phyloP scores from a whole-genome alignment of 768 basidiomycete genomes.

The Podaxis carcinomalis region DNA sequence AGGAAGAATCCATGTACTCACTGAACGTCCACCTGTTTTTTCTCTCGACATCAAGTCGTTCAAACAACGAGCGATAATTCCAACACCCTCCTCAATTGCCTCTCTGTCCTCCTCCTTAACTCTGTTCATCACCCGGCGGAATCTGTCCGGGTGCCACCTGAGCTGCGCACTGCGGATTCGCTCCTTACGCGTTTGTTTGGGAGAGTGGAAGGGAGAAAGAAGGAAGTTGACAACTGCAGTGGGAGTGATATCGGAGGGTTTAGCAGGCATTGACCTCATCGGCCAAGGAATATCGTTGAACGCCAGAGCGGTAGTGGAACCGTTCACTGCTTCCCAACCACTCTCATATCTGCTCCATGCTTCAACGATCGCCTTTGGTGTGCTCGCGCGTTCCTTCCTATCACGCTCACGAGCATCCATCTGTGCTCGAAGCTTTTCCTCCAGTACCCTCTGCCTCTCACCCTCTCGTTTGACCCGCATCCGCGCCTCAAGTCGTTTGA shows the following conservation, averaged over 20 bases:
- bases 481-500: constrained; percentile 48
- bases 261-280: constrained; percentile 34
- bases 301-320: constrained; percentile 41
- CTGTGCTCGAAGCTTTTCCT: constrained; percentile 38
- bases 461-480: constrained; percentile 46
- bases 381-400: constrained; percentile 34
- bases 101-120: constrained; percentile 49
- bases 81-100: constrained; percentile 58
- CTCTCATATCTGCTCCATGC: constrained; percentile 65
- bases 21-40: constrained; percentile 16
- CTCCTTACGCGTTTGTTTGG: constrained; percentile 54
- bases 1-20: constrained; percentile 3
- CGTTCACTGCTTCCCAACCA: constrained; percentile 52
- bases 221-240: constrained; percentile 58
- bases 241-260: constrained; percentile 46
- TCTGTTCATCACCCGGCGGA: constrained; percentile 50
- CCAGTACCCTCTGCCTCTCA: constrained; percentile 42
- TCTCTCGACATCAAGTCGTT: constrained; percentile 57
- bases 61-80: constrained; percentile 59
- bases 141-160: constrained; percentile 81
- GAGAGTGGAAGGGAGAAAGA: constrained; percentile 61
- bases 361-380: constrained; percentile 42
- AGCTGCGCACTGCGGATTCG: constrained; percentile 63
- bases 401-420: constrained; percentile 40
- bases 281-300: constrained; percentile 78